Percentiles rank a stretch among this genome's conserved stretches.
These are phyloP conservation scores for Acer yangbiense DNA, from an alignment of 345 rosid genomes.

Conservation along the genomic window DNA sequence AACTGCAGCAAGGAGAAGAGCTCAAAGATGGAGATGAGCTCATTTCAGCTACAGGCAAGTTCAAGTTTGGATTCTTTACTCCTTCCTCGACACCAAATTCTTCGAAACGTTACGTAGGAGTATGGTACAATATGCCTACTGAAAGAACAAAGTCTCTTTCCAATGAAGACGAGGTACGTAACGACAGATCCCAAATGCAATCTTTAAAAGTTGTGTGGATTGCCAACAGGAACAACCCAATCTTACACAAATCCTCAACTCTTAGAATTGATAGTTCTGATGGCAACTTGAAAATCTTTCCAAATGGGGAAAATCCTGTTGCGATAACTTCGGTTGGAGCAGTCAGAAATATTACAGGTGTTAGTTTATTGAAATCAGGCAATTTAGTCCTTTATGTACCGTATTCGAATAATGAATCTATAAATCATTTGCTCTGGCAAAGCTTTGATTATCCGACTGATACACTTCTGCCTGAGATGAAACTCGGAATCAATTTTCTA, in stretches of 20 bases:
- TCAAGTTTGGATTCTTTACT: no score
- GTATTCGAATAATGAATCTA: conserved; percentile 31
- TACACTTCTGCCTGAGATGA: conserved; percentile 11
- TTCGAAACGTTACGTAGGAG: no score
- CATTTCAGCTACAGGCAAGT: no score
- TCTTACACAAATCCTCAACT: neutral
- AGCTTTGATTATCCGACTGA: conserved; percentile 13
- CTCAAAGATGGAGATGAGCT: no score
- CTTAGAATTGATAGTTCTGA: neutral
- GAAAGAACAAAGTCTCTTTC: no score
- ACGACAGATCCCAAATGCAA: no score
- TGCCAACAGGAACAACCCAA: neutral
- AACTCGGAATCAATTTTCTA: conserved; percentile 40
- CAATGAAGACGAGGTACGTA: no score
- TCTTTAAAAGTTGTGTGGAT: neutral
- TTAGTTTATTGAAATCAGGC: conserved; percentile 34
- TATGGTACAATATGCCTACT: no score
- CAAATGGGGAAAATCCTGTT: neutral
- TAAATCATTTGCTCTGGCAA: conserved; percentile 10
- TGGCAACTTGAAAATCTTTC: conserved; percentile 12
- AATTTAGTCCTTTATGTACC: conserved; percentile 36
- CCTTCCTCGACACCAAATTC: no score
- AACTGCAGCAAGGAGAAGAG: no score
- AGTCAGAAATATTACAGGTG: conserved; percentile 12
- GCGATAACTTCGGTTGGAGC: conserved; percentile 12